Evolutionary conservation across 305 asterid species (phyloP).

Genomic region (Rubia tinctorum): DNA sequence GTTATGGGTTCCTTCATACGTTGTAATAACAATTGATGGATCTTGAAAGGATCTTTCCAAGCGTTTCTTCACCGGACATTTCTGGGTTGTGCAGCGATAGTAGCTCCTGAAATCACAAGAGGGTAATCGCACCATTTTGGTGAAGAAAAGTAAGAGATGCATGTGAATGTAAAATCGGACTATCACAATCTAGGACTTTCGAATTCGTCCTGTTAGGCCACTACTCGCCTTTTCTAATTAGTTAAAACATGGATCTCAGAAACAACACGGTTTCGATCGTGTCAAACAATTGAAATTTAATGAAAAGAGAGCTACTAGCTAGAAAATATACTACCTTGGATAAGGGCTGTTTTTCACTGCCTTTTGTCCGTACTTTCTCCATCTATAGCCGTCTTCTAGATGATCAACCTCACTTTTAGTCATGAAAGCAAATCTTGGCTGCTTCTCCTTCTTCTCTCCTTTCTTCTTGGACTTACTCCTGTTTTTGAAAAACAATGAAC

Average conservation of each 20-base stretch:
- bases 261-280: neutral
- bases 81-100: conserved; percentile 80
- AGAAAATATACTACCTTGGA: conserved; percentile 50
- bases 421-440: conserved; percentile 72
- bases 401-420: conserved; percentile 92
- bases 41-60: conserved; percentile 84
- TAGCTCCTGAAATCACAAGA: conserved; percentile 57
- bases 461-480: conserved; percentile 64
- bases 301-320: neutral
- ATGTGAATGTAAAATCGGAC: conserved; percentile 12
- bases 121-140: neutral
- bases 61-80: conserved; percentile 80
- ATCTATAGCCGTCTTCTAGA: conserved; percentile 87
- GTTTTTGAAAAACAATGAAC: neutral
- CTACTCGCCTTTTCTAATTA: neutral
- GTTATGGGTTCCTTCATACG: conserved; percentile 91
- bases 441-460: conserved; percentile 66
- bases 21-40: conserved; percentile 69
- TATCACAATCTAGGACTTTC: conserved; percentile 1
- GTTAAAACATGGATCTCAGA: neutral
- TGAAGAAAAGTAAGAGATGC: conserved; percentile 8
- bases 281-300: neutral
- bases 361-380: conserved; percentile 95
- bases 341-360: conserved; percentile 92
- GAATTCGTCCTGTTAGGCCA: conserved; percentile 13